Evolutionary conservation across 805 yeast species (phyloP), one percentile per base, ranked within the genome.

Genomic region (Lipomyces anomalus): DNA sequence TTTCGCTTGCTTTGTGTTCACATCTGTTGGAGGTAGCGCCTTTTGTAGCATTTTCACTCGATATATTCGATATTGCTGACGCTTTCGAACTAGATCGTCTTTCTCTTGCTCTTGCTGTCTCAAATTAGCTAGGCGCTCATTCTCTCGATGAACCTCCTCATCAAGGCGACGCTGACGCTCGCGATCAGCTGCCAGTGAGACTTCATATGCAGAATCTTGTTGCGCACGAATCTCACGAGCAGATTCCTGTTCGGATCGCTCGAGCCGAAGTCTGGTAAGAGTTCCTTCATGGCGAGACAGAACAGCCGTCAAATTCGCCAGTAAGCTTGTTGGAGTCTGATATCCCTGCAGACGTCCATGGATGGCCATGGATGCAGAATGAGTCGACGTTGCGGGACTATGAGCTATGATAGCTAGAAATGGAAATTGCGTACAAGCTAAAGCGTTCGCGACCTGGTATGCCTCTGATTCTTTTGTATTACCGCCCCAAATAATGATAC

Each of bases 401-500:
- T 45, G 38, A 9, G 55, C 81, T 7, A 92, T 62, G 9, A 89
- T 66, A 0, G 90, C 95, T 28, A 85, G 62, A 59, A 84, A 83
- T n/a, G 98, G 98, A 58, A 81, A 80, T 53, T 76, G 74, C 18
- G 86, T 74, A 34, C 82, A 81, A 46, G 76, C 75, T 48, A 89
- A 73, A 32, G 82, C 78, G 58, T 83, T 80, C 0, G 95, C 83
- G 13, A 87, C 80, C 57, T 86, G 95, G 59, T 77, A 80, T 1
- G 90, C 85, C 62, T 90, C 97, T 18, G 88, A 78, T 46, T 79
- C 79, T n/a, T 75, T 73, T 21, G 83, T 76, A 59, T 85, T 82
- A 6, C 96, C 95, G 35, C 89, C 95, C 97, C 97, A 90, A 1
- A 85, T 65, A 2, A 85, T 53, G 1, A 81, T 61, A 37, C 84